Conservation (phyloP, 140 eudicot species). For the Cichorium intybus region DNA sequence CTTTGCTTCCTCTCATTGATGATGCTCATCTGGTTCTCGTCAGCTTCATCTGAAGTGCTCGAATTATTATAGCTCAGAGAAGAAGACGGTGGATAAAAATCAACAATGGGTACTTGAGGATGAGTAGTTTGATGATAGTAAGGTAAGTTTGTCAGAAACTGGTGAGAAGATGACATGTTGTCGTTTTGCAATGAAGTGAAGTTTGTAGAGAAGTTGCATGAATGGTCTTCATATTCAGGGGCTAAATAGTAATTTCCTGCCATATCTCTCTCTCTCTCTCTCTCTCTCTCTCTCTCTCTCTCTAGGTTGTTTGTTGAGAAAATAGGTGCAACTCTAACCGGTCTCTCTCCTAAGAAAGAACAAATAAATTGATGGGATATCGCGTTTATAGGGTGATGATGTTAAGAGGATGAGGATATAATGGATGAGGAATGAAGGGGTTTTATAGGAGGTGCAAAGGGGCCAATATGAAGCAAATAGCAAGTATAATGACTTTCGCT, state of each 20-base stretch:
- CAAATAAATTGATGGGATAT: background rate
- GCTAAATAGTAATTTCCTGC: constrained; percentile 36
- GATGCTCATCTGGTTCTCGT: constrained; percentile 58
- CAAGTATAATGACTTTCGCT: constrained; percentile 30
- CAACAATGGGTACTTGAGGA: constrained; percentile 37
- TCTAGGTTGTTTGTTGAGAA: background rate
- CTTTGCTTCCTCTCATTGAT: constrained; percentile 78
- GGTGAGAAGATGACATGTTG: constrained; percentile 28
- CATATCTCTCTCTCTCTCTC: constrained; percentile 13
- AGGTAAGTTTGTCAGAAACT: constrained; percentile 30
- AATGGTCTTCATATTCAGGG: constrained; percentile 36
- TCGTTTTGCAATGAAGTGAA: constrained; percentile 35
- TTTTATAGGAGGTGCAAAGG: constrained; percentile 40
- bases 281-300: background rate
- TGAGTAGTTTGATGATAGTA: constrained; percentile 24
- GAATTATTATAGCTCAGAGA: constrained; percentile 62
- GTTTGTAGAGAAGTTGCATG: constrained; percentile 34
- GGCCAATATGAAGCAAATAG: constrained; percentile 32
- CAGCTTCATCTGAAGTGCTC: constrained; percentile 76
- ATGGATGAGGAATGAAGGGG: constrained; percentile 43
- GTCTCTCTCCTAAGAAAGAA: background rate
- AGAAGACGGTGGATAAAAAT: constrained; percentile 45
- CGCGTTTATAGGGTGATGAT: constrained; percentile 17
- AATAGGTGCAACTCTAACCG: background rate
- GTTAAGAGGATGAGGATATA: constrained; percentile 35